Base-by-base conservation (phyloP, 164 flowering plant genomes). In the Liriodendron chinense region DNA sequence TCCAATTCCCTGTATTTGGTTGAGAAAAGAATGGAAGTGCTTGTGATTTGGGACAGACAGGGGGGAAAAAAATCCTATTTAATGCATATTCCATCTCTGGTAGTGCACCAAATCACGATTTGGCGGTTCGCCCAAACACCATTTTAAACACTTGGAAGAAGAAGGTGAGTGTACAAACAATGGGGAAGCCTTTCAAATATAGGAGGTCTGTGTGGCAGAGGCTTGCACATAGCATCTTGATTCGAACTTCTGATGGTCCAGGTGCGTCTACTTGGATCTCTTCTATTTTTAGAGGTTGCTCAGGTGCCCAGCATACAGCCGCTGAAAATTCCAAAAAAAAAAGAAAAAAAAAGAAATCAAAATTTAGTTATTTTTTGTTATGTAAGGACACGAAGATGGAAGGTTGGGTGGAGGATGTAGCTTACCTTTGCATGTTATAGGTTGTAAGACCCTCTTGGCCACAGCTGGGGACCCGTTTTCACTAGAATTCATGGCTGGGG, bases 241-340 rank as follows among this genome's bases (percentile, higher is more conserved):
- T 73, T 6, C 91, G 77, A 75, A 88, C 84, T 78, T 88, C 88
- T 14, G 72, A 28, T 8, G 82, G 49, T 75, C 75, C 75, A 4
- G 89, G 89, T 28, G 89, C 81, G 47, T 86, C 87, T 14, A 88
- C 86, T 72, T 84, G 70, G 25, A 86, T 83, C 75, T 81, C 87
- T 71, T 86, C 86, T 62, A 86, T 78, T 78, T 68, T 80, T 48
- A 74, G 23, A 6, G 82, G 72, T 71, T 84, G 80, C n/a, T 78
- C 80, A 0, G 21, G 7, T 21, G 80, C 86, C 87, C 87, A 80
- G 9, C 83, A 78, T 1, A 86, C 83, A 66, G 78, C 86, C 23
- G 84, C 89, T 86, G 74, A 50, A 26, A 34, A 6, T 63, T 63
- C 66, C 9, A 63, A n/a, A 63, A n/a, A 4, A 34, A 34, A 4